These are phyloP conservation scores for Peronospora farinosa DNA, from an alignment of 352 stramenopile genomes.

Conservation along the genomic window DNA sequence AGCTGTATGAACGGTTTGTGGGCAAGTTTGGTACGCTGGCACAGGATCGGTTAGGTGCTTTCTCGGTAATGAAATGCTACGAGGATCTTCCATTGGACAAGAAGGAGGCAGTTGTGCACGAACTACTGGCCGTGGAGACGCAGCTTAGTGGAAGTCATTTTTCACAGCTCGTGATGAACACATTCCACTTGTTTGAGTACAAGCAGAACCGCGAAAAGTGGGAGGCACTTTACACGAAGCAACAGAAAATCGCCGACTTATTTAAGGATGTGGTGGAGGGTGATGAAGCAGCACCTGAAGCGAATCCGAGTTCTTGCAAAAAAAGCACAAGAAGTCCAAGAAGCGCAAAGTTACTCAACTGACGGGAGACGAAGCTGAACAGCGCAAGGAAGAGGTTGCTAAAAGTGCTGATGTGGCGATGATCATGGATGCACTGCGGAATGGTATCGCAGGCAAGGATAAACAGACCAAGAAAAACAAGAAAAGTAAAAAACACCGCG, in stretches of 20 bases:
- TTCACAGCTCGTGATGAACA: conserved; percentile 76
- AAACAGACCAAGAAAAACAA: conserved; percentile 46
- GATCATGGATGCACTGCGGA: conserved; percentile 65
- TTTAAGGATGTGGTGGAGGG: conserved; percentile 67
- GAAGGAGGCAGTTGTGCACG: conserved; percentile 64
- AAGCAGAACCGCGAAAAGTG: conserved; percentile 75
- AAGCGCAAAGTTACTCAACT: conserved; percentile 34
- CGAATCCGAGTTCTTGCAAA: conserved; percentile 19
- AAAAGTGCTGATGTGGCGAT: conserved; percentile 49
- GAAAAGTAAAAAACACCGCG: conserved; percentile 40
- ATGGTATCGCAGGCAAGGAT: conserved; percentile 21
- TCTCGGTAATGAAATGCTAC: conserved; percentile 83
- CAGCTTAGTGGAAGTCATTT: conserved; percentile 77
- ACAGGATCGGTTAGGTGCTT: conserved; percentile 67
- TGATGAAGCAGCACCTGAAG: conserved; percentile 14
- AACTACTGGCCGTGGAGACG: conserved; percentile 59
- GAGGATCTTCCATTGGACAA: conserved; percentile 48
- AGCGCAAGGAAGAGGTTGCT: conserved; percentile 28
- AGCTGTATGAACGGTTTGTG: conserved; percentile 61
- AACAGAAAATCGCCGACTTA: conserved; percentile 70
- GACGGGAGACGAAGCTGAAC: conserved; percentile 26
- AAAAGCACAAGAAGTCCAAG: conserved; percentile 40
- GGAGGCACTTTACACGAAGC: conserved; percentile 66
- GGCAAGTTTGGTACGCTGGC: conserved; percentile 65
- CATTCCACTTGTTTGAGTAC: conserved; percentile 74